A percentile compares a stretch with the other conserved stretches of the same genome.
These are phyloP conservation scores for Globisporangium recalcitrans DNA, from an alignment of 352 stramenopile genomes.

Conservation along the genomic window DNA sequence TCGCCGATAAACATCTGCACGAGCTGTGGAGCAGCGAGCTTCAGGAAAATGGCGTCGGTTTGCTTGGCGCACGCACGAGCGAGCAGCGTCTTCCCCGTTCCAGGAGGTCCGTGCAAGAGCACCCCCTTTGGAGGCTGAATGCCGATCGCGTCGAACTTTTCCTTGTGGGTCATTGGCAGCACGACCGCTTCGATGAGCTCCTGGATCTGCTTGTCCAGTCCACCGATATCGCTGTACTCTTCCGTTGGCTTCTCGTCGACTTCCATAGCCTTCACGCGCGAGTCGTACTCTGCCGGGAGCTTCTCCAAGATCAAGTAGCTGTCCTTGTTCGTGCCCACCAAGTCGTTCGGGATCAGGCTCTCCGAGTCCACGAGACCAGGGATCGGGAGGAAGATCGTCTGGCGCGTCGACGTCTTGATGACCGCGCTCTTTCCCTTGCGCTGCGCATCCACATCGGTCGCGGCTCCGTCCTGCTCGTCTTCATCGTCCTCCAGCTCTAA, in stretches of 20 bases:
- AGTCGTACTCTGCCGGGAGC: constrained; percentile 98
- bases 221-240: constrained; percentile 95
- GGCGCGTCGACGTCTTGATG: constrained; percentile 97
- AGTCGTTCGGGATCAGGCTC: constrained; percentile 94
- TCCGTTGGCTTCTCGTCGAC: constrained; percentile 93
- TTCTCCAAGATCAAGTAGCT: constrained; percentile 99
- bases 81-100: constrained; percentile 98
- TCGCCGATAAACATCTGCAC: constrained; percentile 99
- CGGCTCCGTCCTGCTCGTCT: constrained; percentile 92
- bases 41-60: constrained; percentile 98
- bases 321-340: constrained; percentile 99
- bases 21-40: constrained; percentile 96
- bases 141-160: constrained; percentile 97
- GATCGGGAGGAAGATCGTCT: constrained; percentile 98
- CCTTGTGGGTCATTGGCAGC: constrained; percentile 97
- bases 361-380: constrained; percentile 95
- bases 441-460: constrained; percentile 89
- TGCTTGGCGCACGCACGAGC: constrained; percentile 98
- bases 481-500: constrained; percentile 88
- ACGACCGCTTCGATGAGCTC: constrained; percentile 98
- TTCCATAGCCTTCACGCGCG: constrained; percentile 97
- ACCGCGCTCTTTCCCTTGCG: constrained; percentile 92
- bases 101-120: constrained; percentile 94
- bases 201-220: constrained; percentile 98
- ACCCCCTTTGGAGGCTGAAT: constrained; percentile 96